Percentiles rank a stretch among this genome's conserved stretches.
Conservation (phyloP, 345 rosid species). For the Citrus reticulata region DNA sequence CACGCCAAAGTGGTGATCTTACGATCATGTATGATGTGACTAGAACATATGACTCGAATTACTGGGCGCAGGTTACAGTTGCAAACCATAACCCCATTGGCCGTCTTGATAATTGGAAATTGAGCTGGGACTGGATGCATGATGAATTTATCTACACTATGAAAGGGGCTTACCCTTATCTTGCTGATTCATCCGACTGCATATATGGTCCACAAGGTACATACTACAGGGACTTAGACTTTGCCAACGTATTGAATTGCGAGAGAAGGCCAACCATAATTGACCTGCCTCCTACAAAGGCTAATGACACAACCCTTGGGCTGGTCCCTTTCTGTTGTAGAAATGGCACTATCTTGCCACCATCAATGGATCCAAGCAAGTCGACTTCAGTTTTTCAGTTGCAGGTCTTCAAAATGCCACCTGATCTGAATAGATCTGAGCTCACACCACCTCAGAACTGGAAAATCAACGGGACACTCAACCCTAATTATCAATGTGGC, state of each 20-base stretch:
- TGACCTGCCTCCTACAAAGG: constrained; percentile 86
- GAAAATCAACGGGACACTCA: constrained; percentile 73
- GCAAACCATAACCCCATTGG: constrained; percentile 88
- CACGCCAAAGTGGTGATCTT: constrained; percentile 81
- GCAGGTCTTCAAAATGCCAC: constrained; percentile 94
- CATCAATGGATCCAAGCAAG: constrained; percentile 73
- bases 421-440: constrained; percentile 63
- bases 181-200: constrained; percentile 78
- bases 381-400: constrained; percentile 75
- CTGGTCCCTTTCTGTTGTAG: constrained; percentile 75
- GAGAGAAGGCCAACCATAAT: constrained; percentile 78
- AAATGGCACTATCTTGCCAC: constrained; percentile 85
- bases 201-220: constrained; percentile 70
- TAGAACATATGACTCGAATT: constrained; percentile 68
- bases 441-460: constrained; percentile 82
- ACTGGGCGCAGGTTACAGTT: constrained; percentile 78
- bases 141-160: constrained; percentile 73
- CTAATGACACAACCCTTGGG: constrained; percentile 69
- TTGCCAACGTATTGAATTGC: constrained; percentile 70
- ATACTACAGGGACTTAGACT: constrained; percentile 51
- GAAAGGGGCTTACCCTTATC: constrained; percentile 88
- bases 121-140: constrained; percentile 92
- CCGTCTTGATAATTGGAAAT: constrained; percentile 92
- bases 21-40: constrained; percentile 90
- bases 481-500: constrained; percentile 81